Conservation (phyloP, 1,139 yeast species). For the Yamadazyma siamensis region DNA sequence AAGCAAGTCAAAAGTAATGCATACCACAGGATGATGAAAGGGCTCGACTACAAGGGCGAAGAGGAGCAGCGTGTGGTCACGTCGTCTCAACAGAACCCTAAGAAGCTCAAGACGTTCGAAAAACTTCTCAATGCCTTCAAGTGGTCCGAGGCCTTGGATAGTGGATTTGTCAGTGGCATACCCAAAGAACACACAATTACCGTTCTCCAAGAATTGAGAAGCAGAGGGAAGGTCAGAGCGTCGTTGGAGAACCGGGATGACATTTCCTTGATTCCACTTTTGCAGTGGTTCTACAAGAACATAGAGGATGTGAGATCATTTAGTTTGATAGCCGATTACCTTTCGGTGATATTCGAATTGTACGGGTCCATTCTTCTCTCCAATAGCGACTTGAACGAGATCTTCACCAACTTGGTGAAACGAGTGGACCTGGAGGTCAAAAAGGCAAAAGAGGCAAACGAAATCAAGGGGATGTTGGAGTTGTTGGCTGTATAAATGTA, state of each 20-base stretch:
- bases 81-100: conserved; percentile 48
- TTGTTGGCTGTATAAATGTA: conserved; percentile 47
- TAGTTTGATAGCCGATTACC: conserved; percentile 74
- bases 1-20: conserved; percentile 45
- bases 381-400: conserved; percentile 77
- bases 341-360: conserved; percentile 77
- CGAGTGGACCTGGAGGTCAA: conserved; percentile 66
- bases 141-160: conserved; percentile 90
- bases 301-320: conserved; percentile 80
- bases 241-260: conserved; percentile 83
- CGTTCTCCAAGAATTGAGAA: conserved; percentile 77
- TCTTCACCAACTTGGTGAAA: conserved; percentile 56
- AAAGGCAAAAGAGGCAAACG: conserved; percentile 83
- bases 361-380: conserved; percentile 70
- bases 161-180: conserved; percentile 75
- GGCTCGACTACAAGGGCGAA: conserved; percentile 88
- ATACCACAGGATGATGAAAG: conserved; percentile 81
- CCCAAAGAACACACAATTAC: conserved; percentile 78
- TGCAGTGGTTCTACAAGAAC: conserved; percentile 76
- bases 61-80: conserved; percentile 72
- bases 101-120: conserved; percentile 77
- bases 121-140: conserved; percentile 79
- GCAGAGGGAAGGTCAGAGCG: conserved; percentile 81
- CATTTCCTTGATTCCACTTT: conserved; percentile 74
- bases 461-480: conserved; percentile 91